A percentile compares a stretch with the other conserved stretches of the same genome.
phyloP scores from a whole-genome alignment of 1,139 yeast species.

The Casaregolazyma lundiana region DNA sequence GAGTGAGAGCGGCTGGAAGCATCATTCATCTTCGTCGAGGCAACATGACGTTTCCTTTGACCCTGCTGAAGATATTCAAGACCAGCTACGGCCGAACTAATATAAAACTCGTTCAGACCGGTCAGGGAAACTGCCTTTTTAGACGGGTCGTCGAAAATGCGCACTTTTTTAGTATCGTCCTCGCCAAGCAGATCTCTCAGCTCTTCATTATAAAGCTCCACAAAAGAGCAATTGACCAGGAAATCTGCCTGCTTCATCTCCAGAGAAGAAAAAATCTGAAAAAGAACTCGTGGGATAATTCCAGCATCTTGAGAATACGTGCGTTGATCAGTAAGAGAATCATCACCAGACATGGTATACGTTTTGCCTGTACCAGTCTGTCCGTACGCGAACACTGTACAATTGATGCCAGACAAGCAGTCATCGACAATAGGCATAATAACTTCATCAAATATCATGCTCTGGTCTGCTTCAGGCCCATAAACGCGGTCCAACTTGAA shows the following conservation, averaged over 20 bases:
- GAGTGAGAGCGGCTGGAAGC: slow-evolving; percentile 60
- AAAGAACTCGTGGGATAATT: slow-evolving; percentile 59
- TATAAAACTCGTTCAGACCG: slow-evolving; percentile 42
- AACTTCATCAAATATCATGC: slow-evolving; percentile 51
- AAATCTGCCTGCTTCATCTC: slow-evolving; percentile 41
- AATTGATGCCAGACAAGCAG: slow-evolving; percentile 50
- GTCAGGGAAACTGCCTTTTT: slow-evolving; percentile 33
- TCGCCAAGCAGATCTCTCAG: slow-evolving; percentile 52
- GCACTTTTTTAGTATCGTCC: slow-evolving; percentile 35
- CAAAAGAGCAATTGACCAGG: slow-evolving; percentile 61
- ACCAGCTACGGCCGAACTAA: slow-evolving; percentile 34
- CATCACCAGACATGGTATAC: slow-evolving; percentile 77
- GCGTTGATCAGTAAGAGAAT: slow-evolving; percentile 24
- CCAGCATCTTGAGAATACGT: slow-evolving; percentile 44
- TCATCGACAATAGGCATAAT: slow-evolving; percentile 58
- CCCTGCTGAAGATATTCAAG: slow-evolving; percentile 44
- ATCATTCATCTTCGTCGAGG: slow-evolving; percentile 60
- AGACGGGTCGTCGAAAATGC: slow-evolving; percentile 40
- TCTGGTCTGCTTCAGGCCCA: slow-evolving; percentile 71
- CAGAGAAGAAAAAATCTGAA: slow-evolving; percentile 18
- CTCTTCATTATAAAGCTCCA: slow-evolving; percentile 73
- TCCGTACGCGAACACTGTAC: slow-evolving; percentile 81
- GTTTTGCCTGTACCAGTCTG: slow-evolving; percentile 92
- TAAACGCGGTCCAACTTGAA: slow-evolving; percentile 65
- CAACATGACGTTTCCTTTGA: slow-evolving; percentile 49